These are phyloP conservation scores for Aegilops umbellulata DNA, from an alignment of 176 grass and related monocot genomes.

Conservation along the genomic window DNA sequence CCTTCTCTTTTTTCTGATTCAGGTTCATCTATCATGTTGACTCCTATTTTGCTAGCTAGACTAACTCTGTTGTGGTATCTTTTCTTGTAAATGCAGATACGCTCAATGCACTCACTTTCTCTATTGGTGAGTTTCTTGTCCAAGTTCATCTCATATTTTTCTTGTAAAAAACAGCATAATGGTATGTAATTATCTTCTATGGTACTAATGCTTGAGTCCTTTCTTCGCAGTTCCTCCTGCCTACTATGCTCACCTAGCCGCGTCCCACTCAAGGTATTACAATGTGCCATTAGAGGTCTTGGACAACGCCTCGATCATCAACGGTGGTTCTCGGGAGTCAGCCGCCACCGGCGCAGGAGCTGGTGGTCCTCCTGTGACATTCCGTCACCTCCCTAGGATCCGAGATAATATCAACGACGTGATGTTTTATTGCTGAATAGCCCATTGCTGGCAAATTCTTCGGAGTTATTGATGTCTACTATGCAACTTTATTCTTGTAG, in stretches of 20 bases:
- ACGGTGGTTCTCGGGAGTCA: not conserved
- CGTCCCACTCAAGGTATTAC: slow-evolving; percentile 58
- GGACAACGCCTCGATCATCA: slow-evolving; percentile 12
- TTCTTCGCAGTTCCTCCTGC: slow-evolving; percentile 55
- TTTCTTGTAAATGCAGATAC: slow-evolving; percentile 49
- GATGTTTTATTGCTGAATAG: slow-evolving; percentile 70
- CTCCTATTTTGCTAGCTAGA: not conserved
- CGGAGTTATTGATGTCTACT: too few species aligned
- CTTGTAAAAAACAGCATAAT: not conserved
- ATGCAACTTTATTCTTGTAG: too few species aligned
- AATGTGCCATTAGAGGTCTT: slow-evolving; percentile 29
- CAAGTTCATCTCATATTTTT: not conserved
- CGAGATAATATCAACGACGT: slow-evolving; percentile 62
- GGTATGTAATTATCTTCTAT: too few species aligned
- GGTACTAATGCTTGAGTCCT: not conserved
- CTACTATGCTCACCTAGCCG: slow-evolving; percentile 76
- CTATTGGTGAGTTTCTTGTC: slow-evolving; percentile 44
- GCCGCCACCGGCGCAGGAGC: not conserved
- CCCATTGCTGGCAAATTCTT: not conserved
- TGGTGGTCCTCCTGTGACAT: not conserved
- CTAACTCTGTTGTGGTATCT: not conserved
- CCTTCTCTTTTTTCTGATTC: not conserved
- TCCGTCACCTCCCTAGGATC: slow-evolving; percentile 38
- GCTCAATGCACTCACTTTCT: slow-evolving; percentile 79
- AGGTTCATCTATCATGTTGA: not conserved